Conservation (phyloP, 2,329 filamentous ascomycete genomes). For the Arthrobotrys sphaeroides region DNA sequence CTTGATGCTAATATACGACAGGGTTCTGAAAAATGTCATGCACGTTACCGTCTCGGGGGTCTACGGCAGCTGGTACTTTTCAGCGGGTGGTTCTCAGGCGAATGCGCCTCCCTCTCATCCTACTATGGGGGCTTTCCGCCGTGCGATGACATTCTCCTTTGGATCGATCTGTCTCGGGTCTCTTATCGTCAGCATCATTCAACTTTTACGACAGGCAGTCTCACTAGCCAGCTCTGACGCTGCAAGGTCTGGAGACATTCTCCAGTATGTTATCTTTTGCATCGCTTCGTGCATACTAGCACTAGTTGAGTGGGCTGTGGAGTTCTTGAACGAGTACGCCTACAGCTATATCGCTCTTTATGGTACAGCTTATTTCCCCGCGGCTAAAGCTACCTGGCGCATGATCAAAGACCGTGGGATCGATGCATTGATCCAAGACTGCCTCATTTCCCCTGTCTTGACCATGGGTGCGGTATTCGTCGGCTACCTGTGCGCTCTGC, state of each 20-base stretch:
- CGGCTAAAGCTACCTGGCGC: conserved; percentile 86
- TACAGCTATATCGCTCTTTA: conserved; percentile 94
- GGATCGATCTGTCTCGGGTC: conserved; percentile 89
- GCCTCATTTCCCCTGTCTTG: conserved; percentile 70
- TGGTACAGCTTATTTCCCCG: conserved; percentile 84
- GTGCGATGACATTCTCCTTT: conserved; percentile 88
- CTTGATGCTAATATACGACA: background rate
- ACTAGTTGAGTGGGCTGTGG: conserved; percentile 82
- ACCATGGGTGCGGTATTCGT: conserved; percentile 84
- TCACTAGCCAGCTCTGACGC: conserved; percentile 77
- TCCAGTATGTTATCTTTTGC: conserved; percentile 75
- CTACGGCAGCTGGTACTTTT: conserved; percentile 95
- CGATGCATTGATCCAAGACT: conserved; percentile 89
- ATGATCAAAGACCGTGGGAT: conserved; percentile 94
- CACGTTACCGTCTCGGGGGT: conserved; percentile 87
- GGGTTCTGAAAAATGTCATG: conserved; percentile 81
- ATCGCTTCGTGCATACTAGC: conserved; percentile 78
- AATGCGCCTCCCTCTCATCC: conserved; percentile 74
- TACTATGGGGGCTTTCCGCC: conserved; percentile 82
- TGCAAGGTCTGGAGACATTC: conserved; percentile 73
- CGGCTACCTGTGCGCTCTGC: conserved; percentile 79
- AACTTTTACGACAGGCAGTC: conserved; percentile 82
- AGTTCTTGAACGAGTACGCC: conserved; percentile 90
- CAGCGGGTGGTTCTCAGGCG: conserved; percentile 68
- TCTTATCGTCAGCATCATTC: conserved; percentile 84